These are phyloP conservation scores for Botrytis tulipae DNA, from an alignment of 2,329 filamentous ascomycete genomes.

Conservation along the genomic window DNA sequence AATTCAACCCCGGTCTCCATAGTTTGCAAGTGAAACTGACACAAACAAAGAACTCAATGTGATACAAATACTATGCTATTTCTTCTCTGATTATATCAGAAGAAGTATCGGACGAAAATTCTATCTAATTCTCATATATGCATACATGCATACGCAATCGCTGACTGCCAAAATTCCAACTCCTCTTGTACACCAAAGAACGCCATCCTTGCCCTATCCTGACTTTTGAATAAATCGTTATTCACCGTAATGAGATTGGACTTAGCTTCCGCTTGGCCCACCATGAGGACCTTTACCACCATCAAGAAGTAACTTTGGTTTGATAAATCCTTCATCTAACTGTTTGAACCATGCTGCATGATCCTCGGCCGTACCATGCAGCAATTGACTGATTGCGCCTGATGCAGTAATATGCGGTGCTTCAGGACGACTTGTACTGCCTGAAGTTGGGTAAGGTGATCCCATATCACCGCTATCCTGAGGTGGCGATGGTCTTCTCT, in stretches of 20 bases:
- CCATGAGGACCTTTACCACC: conserved; percentile 44
- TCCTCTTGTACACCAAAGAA: conserved; percentile 18
- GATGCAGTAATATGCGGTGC: conserved; percentile 62
- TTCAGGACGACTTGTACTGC: conserved; percentile 33
- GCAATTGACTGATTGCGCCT: conserved; percentile 71
- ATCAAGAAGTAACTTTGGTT: conserved; percentile 84
- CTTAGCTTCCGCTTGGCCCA: conserved; percentile 27
- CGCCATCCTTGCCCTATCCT: conserved; percentile 19
- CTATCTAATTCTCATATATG: conserved; percentile 4
- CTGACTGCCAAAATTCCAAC: neutral
- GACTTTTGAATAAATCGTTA: conserved; percentile 12
- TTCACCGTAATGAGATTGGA: neutral
- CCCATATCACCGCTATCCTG: conserved; percentile 22
- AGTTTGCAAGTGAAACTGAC: neutral
- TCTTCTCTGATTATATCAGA: neutral
- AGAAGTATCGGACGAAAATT: neutral
- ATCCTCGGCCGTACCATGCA: conserved; percentile 76
- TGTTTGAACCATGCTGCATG: conserved; percentile 87
- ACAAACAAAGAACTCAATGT: neutral
- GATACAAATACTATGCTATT: neutral
- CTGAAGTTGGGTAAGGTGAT: conserved; percentile 38
- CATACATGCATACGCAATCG: neutral
- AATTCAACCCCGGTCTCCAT: neutral
- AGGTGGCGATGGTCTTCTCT: conserved; percentile 22
- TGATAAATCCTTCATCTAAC: conserved; percentile 94